Conservation (phyloP, 225 moss, liverwort and hornwort species). For the Straminergon stramineum region DNA sequence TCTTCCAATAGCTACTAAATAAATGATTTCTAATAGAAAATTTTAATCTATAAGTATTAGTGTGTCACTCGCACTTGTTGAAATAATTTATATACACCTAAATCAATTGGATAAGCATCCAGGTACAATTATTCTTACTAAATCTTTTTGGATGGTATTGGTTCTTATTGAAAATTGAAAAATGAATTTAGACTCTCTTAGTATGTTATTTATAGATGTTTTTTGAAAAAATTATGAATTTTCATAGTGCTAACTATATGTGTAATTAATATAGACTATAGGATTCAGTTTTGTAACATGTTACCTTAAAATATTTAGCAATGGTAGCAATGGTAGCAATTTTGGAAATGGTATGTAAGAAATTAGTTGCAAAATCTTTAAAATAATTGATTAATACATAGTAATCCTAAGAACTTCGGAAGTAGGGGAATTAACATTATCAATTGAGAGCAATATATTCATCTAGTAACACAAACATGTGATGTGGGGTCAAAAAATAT, state of each 20-base stretch:
- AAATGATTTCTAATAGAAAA: not conserved
- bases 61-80: not conserved
- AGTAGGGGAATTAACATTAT: fast-evolving
- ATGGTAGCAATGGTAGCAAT: not conserved
- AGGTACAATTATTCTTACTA: not conserved
- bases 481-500: not conserved
- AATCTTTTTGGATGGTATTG: not conserved
- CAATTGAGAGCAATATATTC: not conserved
- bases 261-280: not conserved
- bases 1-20: not conserved
- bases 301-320: not conserved
- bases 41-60: not conserved
- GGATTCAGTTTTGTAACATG: not conserved
- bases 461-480: not conserved
- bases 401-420: not conserved
- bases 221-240: not conserved
- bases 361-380: not conserved
- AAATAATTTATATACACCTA: not conserved
- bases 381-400: not conserved
- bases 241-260: fast-evolving
- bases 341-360: not conserved
- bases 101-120: not conserved
- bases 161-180: not conserved
- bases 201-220: too few species aligned
- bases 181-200: not conserved